Base-by-base conservation (phyloP, 768 basidiomycete species). In the Termitomyces heimii region DNA sequence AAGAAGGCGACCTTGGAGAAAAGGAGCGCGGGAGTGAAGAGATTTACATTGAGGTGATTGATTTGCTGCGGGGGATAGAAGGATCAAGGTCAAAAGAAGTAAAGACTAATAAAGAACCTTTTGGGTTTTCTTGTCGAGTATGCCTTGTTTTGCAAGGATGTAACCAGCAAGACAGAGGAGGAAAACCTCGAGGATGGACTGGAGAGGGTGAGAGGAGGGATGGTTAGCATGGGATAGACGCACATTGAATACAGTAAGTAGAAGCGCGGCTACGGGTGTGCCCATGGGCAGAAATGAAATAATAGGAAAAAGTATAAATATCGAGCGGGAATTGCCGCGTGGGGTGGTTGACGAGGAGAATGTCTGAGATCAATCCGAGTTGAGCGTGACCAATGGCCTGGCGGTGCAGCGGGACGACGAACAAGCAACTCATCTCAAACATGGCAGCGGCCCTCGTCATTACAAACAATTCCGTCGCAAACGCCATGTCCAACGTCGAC, bases 1-100 rank as follows among this genome's bases (percentile, higher is more conserved):
- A 89, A 92, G 74, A 95, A 96, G 0, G 95, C 96, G 22, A 98
- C 94, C 73, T 97, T 98, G 13, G 91, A 94, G 73, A 96, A 95
- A 32, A 96, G 76, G 6, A 95, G 82, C 0, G 89, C 86, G 0
- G 91, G 89, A 0, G 90, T 92, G 73, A 98, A 97, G 32, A 98
- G 82, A 0, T 89, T 89, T 24, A 96, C 84, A 69, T 95, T 96
- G 53, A 96, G 73, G 22, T 82, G 77, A 65, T 92, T 93, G 20
- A 92, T 73, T 81, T 84, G 82, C 89, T 90, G 65, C 16, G n/a
- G 51, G 7, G 4, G 22, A 18, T 34, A 26, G 49, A 18, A 16
- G 39, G 7, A 2, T 20, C n/a, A 40, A 9, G 9, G n/a, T 40
- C 9, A n/a, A 13, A n/a, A n/a, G 14, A 8, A 1, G 42, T 44